These are phyloP conservation scores for Podaxis pistillaris DNA, from an alignment of 768 basidiomycete genomes.

Conservation along the genomic window DNA sequence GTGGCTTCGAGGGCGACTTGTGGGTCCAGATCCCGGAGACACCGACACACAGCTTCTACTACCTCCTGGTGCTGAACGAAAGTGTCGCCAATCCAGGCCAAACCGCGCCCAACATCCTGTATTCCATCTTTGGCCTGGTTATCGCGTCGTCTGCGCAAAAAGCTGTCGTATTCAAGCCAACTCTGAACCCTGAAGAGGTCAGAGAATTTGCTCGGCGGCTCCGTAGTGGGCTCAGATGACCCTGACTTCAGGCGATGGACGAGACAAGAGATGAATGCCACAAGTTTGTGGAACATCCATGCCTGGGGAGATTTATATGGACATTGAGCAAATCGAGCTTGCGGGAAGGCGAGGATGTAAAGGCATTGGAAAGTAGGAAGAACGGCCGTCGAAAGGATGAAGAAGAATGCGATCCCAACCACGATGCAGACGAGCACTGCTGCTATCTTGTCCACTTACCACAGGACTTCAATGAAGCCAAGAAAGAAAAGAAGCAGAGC, in stretches of 20 bases:
- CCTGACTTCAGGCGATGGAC: neutral
- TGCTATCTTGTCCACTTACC: constrained; percentile 11
- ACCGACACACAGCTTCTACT: neutral
- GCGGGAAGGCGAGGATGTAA: neutral
- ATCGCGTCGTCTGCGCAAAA: neutral
- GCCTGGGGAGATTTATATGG: constrained; percentile 5
- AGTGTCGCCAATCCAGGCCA: neutral
- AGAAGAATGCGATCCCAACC: constrained; percentile 11
- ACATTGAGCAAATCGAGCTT: neutral
- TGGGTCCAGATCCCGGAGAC: constrained; percentile 1
- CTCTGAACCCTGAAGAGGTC: neutral
- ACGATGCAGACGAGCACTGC: constrained; percentile 10
- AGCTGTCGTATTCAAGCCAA: constrained; percentile 1
- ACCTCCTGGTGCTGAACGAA: constrained; percentile 1
- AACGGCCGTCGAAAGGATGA: constrained; percentile 16
- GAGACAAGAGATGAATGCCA: neutral
- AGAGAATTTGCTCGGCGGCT: neutral
- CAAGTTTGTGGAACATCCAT: neutral
- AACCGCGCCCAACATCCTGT: neutral
- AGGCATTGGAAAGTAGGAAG: constrained; percentile 17
- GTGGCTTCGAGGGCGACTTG: neutral
- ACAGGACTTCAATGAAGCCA: constrained; percentile 20
- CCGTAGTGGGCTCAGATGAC: no score
- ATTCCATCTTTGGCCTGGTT: neutral
- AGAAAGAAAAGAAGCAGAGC: constrained; percentile 20